Conservation (phyloP, 352 stramenopile species). For the Pelagophyceae sp. region DNA sequence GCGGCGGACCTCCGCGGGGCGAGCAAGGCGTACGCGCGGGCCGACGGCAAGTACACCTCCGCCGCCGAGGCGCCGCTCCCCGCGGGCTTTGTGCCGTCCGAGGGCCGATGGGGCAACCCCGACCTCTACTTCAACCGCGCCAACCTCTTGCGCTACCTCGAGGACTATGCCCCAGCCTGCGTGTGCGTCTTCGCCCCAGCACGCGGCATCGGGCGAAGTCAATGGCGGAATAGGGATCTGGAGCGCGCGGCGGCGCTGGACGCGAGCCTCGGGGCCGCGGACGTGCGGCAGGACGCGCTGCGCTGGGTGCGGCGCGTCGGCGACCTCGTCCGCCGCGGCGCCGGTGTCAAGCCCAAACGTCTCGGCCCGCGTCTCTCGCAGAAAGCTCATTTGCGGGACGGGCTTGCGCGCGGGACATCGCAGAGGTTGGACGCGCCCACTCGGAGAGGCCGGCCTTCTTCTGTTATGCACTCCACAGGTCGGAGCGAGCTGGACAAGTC, state of each 20-base stretch:
- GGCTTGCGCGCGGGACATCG: too few species aligned
- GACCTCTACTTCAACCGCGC: slow-evolving; percentile 29
- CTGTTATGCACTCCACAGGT: too few species aligned
- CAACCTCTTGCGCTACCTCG: slow-evolving; percentile 19
- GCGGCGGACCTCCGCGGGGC: slow-evolving; percentile 20
- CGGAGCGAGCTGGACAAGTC: not conserved
- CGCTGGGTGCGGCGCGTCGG: not conserved
- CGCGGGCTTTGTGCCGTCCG: not conserved
- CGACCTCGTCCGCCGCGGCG: slow-evolving; percentile 6
- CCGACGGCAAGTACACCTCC: not conserved
- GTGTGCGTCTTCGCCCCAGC: too few species aligned
- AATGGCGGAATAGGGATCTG: too few species aligned
- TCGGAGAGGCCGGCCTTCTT: too few species aligned
- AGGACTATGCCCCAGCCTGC: slow-evolving; percentile 19
- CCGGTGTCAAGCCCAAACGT: slow-evolving; percentile 27
- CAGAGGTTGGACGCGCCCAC: too few species aligned
- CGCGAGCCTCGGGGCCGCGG: not conserved
- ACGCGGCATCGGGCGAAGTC: too few species aligned
- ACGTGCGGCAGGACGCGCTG: not conserved
- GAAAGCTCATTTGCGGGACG: too few species aligned
- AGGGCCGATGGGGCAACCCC: slow-evolving; percentile 17
- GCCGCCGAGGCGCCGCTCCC: not conserved
- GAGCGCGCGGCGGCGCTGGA: slow-evolving; percentile 19
- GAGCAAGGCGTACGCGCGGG: slow-evolving; percentile 23
- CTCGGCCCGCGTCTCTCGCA: too few species aligned